Base-by-base conservation (phyloP, 352 stramenopile genomes). In the Globisporangium nagaii region DNA sequence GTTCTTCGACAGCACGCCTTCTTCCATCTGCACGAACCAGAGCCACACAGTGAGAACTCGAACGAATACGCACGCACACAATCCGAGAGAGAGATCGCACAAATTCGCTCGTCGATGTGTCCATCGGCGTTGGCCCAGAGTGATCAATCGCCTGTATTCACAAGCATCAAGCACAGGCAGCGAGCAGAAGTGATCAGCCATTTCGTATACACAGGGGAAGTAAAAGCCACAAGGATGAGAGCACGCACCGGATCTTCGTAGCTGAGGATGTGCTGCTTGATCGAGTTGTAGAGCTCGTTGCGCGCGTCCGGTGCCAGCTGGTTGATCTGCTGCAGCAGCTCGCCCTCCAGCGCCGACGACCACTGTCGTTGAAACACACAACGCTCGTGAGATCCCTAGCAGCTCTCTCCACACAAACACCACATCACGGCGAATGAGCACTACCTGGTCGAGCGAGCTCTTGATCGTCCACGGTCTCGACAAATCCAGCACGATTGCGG, bases 381-480 rank as follows among this genome's bases (percentile, higher is more conserved):
- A 11, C 7, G 28, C 4, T n/a, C n/a, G n/a, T n/a, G n/a, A n/a
- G n/a, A n/a, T n/a, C n/a, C n/a, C n/a, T n/a, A n/a, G n/a, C n/a
- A n/a, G n/a, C n/a, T n/a, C n/a, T n/a, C n/a, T n/a, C n/a, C n/a
- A n/a, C 12, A 47, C 22, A 12, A 11, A 9, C 13, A 47, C 28
- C 17, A 37, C 12, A 37, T 13, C 8, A 15, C 32, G 17, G 35
- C 17, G 13, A 39, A 5, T 5, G 35, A 40, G 22, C 28, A 32
- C 43, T 39, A 75, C 71, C 65, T 77, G 76, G 28, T 93, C 84
- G 43, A 93, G 55, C 35, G 75, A 74, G 53, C 65, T 79, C 65
- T 93, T 90, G 65, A 93, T 88, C 27, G 79, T 88, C 84, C 84
- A 93, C 11, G 79, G 80, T 25, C 75, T 68, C 37, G 76, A 88